Evolutionary conservation across 2,329 filamentous ascomycete genomes (phyloP), one percentile per base, ranked within the genome.

Genomic region (Ceratocystis ficicola): DNA sequence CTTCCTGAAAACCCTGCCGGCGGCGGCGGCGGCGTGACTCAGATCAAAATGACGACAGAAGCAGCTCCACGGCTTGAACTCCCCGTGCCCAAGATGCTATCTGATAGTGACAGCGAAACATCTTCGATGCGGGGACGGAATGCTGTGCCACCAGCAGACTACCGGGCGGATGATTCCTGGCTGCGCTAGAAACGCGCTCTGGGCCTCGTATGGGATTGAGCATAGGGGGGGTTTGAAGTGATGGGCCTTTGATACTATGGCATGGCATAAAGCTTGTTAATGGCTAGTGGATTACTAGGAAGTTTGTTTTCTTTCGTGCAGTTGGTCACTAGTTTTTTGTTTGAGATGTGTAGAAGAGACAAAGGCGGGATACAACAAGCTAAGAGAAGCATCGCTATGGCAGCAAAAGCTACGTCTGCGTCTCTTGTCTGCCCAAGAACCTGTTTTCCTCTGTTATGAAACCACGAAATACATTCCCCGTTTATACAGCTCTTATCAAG

Each of bases 401-500:
- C 36, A 22, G 22, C 20, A 30, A 3, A 46, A 41, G 48, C 17
- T 25, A 7, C 3, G n/a, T 52, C 55, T 12, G 5, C 5, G 25
- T n/a, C 55, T 32, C 55, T 36, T 25, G 7, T 5, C 20, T 25
- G 17, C n/a, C 55, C 1, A 59, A n/a, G 30, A 8, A n/a, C 55
- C 28, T 32, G 28, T 59, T 59, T 59, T 36, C 30, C 30, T 32
- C 1, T 30, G 25, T 17, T 10, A 36, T 59, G 55, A 48, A 62
- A 65, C 32, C n/a, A 25, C 46, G 41, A 30, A 50, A 65, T 50
- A 50, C 28, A 62, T n/a, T 28, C 10, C 36, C 17, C 12, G 7
- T 41, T 44, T 8, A 15, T n/a, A 12, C 28, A 52, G 25, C 46
- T 41, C 55, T 32, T n/a, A n/a, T 48, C 62, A 75, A n/a, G 73